A percentile compares a stretch with the other conserved stretches of the same genome.
These are phyloP conservation scores for Wallacemonas sp. DNA, from an alignment of 208 protist species.

Conservation along the genomic window DNA sequence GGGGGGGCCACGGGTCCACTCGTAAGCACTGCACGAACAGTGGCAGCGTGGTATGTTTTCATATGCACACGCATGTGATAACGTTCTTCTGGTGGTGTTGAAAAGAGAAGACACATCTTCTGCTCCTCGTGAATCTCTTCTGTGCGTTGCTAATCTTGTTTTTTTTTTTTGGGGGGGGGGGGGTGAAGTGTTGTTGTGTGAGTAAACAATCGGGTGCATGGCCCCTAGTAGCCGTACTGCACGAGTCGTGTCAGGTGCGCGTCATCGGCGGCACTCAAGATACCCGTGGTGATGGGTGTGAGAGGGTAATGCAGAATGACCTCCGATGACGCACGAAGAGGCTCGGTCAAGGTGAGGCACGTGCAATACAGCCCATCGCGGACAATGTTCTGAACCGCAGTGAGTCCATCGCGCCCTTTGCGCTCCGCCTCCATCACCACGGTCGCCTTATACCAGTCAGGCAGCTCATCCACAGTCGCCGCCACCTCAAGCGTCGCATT, in stretches of 20 bases:
- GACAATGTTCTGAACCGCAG: conserved; percentile 24
- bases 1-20: no score
- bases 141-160: no score
- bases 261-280: conserved; percentile 39
- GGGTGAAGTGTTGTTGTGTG: no score
- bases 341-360: conserved; percentile 50
- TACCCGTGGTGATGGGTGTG: conserved; percentile 42
- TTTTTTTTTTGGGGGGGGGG: no score
- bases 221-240: conserved; percentile 75
- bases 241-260: conserved; percentile 56
- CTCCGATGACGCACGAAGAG: conserved; percentile 64
- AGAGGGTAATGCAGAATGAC: conserved; percentile 69
- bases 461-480: conserved; percentile 54
- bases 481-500: conserved; percentile 80
- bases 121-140: no score
- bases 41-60: no score
- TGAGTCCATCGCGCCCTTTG: conserved; percentile 30
- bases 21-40: no score
- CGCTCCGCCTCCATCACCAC: conserved; percentile 29
- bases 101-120: no score
- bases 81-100: no score
- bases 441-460: conserved; percentile 59
- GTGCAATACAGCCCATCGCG: conserved; percentile 62
- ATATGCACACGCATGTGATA: no score
- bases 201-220: no score